Evolutionary conservation across 1,284 basidiomycete species (phyloP), one percentile per base, ranked within the genome.

Genomic region (Ganoderma sp.): DNA sequence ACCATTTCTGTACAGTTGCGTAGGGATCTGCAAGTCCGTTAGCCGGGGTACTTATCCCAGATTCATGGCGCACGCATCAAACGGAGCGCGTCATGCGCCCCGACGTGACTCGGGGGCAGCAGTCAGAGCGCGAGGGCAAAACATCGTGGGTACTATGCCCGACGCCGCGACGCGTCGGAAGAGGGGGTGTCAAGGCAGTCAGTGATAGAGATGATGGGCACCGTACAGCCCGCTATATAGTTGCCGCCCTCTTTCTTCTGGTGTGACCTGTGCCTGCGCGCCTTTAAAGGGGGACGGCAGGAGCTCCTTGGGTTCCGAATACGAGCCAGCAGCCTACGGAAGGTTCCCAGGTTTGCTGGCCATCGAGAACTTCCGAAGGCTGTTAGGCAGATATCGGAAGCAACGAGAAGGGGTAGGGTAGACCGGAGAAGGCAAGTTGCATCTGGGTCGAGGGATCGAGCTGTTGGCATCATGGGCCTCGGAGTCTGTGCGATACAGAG

Each of bases 151-250:
- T 22, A 39, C 37, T 39, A 2, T 8, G 12, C 39, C 4, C 6
- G 22, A 52, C 34, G 17, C 19, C 39, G 56, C 28, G 37, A 61
- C 61, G 48, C 45, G 61, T 52, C 45, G n/a, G 61, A 63, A 45
- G 61, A 39, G 19, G 32, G 45, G 15, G 37, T n/a, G 61, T 39
- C 48, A 50, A 39, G 34, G 32, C 32, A 25, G 45, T 63, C 43
- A 19, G 34, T 52, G 61, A 63, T 63, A 34, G 4, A 39, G 45
- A 63, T 63, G 45, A 63, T 52, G 45, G 17, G 14, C 37, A 34
- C 32, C 17, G 63, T 64, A 64, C 63, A 64, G 63, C 63, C 63
- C 28, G 28, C 52, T 25, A 32, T n/a, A 5, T 39, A 3, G 34
- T 28, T 58, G 61, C 45, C 42, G 42, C 42, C 61, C 45, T 63